Percentiles rank a stretch among this genome's conserved stretches.
Evolutionary conservation across 805 yeast genomes (phyloP).

Genomic region (Candida wancherniae): DNA sequence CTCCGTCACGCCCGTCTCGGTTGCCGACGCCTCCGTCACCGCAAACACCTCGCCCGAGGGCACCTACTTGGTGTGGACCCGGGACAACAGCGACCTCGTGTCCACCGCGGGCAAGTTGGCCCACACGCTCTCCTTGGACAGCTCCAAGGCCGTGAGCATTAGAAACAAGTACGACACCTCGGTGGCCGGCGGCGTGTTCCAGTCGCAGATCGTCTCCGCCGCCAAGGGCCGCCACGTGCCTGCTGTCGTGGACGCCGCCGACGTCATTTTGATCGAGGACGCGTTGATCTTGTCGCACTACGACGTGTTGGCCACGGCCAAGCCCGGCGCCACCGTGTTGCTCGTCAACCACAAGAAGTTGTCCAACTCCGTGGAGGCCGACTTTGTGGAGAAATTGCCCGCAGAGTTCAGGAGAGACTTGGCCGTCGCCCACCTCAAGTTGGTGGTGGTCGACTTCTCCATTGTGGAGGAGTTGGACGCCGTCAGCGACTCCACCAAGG

Average conservation of each 20-base stretch:
- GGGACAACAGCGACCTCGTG: conserved; percentile 55
- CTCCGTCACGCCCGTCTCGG: conserved; percentile 13
- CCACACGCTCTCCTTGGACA: conserved; percentile 63
- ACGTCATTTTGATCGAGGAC: conserved; percentile 61
- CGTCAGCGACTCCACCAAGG: conserved; percentile 52
- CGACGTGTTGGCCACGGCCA: conserved; percentile 60
- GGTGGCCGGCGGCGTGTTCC: conserved; percentile 69
- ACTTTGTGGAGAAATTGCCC: conserved; percentile 51
- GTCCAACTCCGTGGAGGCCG: conserved; percentile 40
- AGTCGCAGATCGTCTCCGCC: conserved; percentile 52
- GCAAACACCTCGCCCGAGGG: conserved; percentile 42
- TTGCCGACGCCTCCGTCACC: conserved; percentile 15
- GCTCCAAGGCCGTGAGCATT: conserved; percentile 46
- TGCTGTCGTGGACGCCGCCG: conserved; percentile 50
- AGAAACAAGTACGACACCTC: conserved; percentile 69
- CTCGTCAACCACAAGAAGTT: conserved; percentile 35
- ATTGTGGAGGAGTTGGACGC: conserved; percentile 58
- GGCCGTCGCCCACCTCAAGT: conserved; percentile 47
- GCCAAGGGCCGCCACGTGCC: conserved; percentile 6
- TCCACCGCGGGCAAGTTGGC: conserved; percentile 62
- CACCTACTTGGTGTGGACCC: conserved; percentile 58
- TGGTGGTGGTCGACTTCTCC: conserved; percentile 59
- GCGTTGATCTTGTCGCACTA: conserved; percentile 48
- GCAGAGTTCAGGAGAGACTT: conserved; percentile 46
- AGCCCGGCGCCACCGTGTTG: conserved; percentile 49